These are phyloP conservation scores for Geotrichum restrictum DNA, from an alignment of 1,139 yeast species.

Conservation along the genomic window DNA sequence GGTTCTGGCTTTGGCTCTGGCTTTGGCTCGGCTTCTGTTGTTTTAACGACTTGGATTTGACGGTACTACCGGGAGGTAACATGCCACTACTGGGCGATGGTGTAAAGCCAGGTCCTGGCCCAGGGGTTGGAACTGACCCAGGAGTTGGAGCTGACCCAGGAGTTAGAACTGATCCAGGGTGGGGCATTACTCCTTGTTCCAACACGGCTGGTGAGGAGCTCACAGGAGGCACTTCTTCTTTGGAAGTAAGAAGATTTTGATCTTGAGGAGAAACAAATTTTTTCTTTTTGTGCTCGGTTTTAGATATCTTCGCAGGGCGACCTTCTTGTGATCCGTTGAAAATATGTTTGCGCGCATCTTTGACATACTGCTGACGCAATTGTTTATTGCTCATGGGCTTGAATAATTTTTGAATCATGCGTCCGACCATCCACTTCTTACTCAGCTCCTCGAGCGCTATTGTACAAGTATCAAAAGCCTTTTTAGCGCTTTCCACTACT, in stretches of 20 bases:
- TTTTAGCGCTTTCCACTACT: slow-evolving; percentile 58
- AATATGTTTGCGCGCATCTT: slow-evolving; percentile 14
- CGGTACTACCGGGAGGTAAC: too few relatives aligned
- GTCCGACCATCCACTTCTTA: slow-evolving; percentile 44
- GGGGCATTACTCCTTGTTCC: too few relatives aligned
- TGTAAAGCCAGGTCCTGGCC: too few relatives aligned
- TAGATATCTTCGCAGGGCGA: background rate
- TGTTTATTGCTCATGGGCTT: slow-evolving; percentile 32
- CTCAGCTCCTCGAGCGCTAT: slow-evolving; percentile 53
- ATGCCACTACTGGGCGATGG: too few relatives aligned
- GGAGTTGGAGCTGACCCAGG: background rate
- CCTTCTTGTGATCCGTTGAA: background rate
- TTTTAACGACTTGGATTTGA: too few relatives aligned
- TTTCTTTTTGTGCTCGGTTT: background rate
- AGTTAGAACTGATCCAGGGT: background rate
- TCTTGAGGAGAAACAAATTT: too few relatives aligned
- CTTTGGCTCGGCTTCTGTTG: too few relatives aligned
- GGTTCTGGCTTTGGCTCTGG: too few relatives aligned
- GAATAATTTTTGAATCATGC: slow-evolving; percentile 38
- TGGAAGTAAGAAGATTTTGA: too few relatives aligned
- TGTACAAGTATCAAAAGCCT: slow-evolving; percentile 52
- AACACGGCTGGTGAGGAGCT: too few relatives aligned
- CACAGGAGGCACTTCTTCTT: too few relatives aligned
- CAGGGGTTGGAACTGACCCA: background rate
- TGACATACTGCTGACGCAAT: slow-evolving; percentile 33